Base-by-base conservation (phyloP, 345 rosid genomes). In the Pistacia integerrima region DNA sequence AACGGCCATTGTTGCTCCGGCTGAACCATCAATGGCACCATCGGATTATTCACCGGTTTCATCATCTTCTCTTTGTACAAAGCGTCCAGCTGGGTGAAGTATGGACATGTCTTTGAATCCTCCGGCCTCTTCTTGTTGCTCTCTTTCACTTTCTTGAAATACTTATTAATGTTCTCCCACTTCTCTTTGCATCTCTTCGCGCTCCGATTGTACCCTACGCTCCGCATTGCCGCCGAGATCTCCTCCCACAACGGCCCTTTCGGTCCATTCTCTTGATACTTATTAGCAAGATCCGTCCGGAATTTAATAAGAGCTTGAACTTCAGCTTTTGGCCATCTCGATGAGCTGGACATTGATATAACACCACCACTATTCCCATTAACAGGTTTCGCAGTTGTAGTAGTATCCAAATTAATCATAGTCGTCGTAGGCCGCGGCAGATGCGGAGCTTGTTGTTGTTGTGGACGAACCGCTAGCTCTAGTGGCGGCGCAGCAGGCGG, bases 141-240 rank as follows among this genome's bases (percentile, higher is more conserved):
- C 60, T 87, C 94, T 70, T 88, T 88, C 75, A 89, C 92, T 82
- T 87, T 88, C 88, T 88, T 90, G 91, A 83, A 90, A 83, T 90
- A 90, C 80, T 90, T 90, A 86, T 90, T 90, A 35, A 90, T 90
- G 66, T 90, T 90, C 85, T 90, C 94, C 94, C 94, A 90, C 77
- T 90, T 90, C 84, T 90, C 94, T 70, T 90, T 90, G 80, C 94
- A 90, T 77, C 94, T 75, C 70, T 90, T 90, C 17, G 91, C 61
- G 35, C 63, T 87, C 8, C 94, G 84, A 52, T 86, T 84, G 78
- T 90, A 90, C 0, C 94, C 94, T 16, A 82, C 69, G 78, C 73
- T 82, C 78, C 75, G 83, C 92, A 90, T 90, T 35, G 79, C 84
- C 0, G 81, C 68, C 0, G 94, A 89, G 63, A 87, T 86, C 77